Evolutionary conservation across 805 yeast genomes (phyloP).

Genomic region (Candida maltosa): DNA sequence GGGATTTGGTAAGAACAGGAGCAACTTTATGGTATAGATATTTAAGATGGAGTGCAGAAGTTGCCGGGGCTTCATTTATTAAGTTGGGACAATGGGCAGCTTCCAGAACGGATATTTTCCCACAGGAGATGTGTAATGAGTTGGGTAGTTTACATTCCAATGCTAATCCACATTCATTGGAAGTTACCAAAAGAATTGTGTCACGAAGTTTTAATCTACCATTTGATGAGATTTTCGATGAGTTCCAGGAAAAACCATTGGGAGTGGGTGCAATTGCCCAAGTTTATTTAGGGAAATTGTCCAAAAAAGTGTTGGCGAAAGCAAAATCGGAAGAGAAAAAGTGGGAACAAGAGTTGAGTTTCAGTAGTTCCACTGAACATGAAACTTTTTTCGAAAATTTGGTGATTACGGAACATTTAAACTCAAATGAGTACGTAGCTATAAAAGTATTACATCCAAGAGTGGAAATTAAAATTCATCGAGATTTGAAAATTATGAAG

Average conservation of each 20-base stretch:
- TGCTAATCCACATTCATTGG: conserved; percentile 69
- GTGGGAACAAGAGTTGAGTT: conserved; percentile 8
- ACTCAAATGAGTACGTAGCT: conserved; percentile 65
- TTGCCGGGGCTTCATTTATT: conserved; percentile 89
- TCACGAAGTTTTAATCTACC: conserved; percentile 51
- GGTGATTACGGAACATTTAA: conserved; percentile 31
- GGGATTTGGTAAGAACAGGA: conserved; percentile 46
- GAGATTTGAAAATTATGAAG: conserved; percentile 83
- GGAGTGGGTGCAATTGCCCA: conserved; percentile 99
- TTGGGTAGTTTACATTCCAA: conserved; percentile 78
- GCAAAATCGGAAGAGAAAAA: conserved; percentile 26
- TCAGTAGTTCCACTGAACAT: conserved; percentile 5
- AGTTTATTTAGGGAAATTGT: conserved; percentile 74
- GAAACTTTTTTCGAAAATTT: conserved; percentile 27
- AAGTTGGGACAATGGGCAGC: conserved; percentile 99
- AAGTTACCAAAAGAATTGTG: conserved; percentile 56
- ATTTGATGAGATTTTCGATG: conserved; percentile 77
- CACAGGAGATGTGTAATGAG: conserved; percentile 72
- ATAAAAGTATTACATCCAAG: conserved; percentile 90
- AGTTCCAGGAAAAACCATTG: conserved; percentile 69
- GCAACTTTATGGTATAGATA: conserved; percentile 67
- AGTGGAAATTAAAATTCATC: conserved; percentile 64
- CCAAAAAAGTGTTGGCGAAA: conserved; percentile 39
- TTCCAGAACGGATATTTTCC: conserved; percentile 89
- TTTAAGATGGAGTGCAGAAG: conserved; percentile 65